phyloP scores from a whole-genome alignment of 805 yeast genomes.

The Brettanomyces nanus region DNA sequence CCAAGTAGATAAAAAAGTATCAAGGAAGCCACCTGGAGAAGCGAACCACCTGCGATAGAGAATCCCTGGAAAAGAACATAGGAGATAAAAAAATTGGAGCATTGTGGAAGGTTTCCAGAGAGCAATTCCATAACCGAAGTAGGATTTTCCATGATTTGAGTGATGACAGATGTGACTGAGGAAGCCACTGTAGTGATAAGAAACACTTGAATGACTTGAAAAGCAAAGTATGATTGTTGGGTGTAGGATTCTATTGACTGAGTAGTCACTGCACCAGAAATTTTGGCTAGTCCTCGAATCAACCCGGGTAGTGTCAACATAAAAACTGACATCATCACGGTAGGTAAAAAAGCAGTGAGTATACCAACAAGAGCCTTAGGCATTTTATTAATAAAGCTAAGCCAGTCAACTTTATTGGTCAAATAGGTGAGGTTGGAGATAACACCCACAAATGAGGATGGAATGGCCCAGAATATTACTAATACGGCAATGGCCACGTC shows the following conservation, averaged over 20 bases:
- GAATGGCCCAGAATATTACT: slow-evolving; percentile 64
- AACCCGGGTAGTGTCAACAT: slow-evolving; percentile 61
- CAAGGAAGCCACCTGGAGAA: slow-evolving; percentile 54
- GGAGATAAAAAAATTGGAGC: slow-evolving; percentile 66
- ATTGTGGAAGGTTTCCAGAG: slow-evolving; percentile 62
- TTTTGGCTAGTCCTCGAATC: slow-evolving; percentile 53
- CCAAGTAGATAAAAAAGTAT: slow-evolving; percentile 55
- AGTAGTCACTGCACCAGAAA: slow-evolving; percentile 48
- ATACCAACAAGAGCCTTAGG: slow-evolving; percentile 51
- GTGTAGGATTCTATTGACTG: slow-evolving; percentile 57
- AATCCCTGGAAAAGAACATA: slow-evolving; percentile 65
- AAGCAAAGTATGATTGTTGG: slow-evolving; percentile 61
- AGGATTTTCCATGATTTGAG: slow-evolving; percentile 54
- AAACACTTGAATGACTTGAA: slow-evolving; percentile 65
- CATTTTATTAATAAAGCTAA: slow-evolving; percentile 47
- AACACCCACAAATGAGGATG: slow-evolving; percentile 72
- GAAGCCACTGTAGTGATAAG: slow-evolving; percentile 64
- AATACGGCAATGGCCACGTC: slow-evolving; percentile 45
- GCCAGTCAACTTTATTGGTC: slow-evolving; percentile 47
- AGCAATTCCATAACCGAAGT: slow-evolving; percentile 47
- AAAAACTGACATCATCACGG: slow-evolving; percentile 53
- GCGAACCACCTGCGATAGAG: slow-evolving; percentile 53
- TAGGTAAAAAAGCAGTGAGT: slow-evolving; percentile 62
- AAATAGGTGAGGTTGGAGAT: slow-evolving; percentile 60
- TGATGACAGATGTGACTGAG: slow-evolving; percentile 60